These are phyloP conservation scores for Candida andamanensis DNA, from an alignment of 805 yeast species.

Conservation along the genomic window DNA sequence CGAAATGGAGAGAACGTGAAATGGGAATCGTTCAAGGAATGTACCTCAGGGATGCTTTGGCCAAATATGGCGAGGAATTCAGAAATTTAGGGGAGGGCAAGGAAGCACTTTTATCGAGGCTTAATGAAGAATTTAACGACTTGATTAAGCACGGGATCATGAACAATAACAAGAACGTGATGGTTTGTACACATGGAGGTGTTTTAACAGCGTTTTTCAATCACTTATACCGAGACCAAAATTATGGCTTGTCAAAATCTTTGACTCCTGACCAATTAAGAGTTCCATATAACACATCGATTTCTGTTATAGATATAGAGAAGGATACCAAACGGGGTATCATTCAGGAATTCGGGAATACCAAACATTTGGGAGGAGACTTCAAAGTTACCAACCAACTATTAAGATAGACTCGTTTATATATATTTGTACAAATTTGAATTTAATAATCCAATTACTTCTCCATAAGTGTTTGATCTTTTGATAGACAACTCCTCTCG, in stretches of 20 bases:
- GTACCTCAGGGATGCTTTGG: slow-evolving; percentile 62
- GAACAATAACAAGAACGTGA: slow-evolving; percentile 42
- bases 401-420: slow-evolving; percentile 26
- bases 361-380: slow-evolving; percentile 60
- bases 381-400: slow-evolving; percentile 46
- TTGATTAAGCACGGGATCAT: slow-evolving; percentile 34
- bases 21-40: slow-evolving; percentile 80
- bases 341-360: slow-evolving; percentile 57
- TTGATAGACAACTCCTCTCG: not conserved
- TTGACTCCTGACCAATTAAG: slow-evolving; percentile 37
- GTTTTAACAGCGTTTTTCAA: slow-evolving; percentile 59
- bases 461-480: slow-evolving; percentile 2
- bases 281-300: slow-evolving; percentile 73
- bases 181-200: slow-evolving; percentile 78
- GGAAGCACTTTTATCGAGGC: slow-evolving; percentile 42
- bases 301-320: slow-evolving; percentile 59
- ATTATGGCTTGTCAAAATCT: slow-evolving; percentile 33
- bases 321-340: slow-evolving; percentile 36
- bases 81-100: slow-evolving; percentile 63
- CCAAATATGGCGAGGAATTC: slow-evolving; percentile 51
- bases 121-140: slow-evolving; percentile 41
- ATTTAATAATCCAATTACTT: not conserved
- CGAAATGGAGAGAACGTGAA: slow-evolving; percentile 58
- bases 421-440: not conserved
- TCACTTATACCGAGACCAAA: slow-evolving; percentile 39